These are phyloP conservation scores for Lodderomyces oxycetoniae DNA, from an alignment of 1,139 yeast genomes.

Conservation along the genomic window DNA sequence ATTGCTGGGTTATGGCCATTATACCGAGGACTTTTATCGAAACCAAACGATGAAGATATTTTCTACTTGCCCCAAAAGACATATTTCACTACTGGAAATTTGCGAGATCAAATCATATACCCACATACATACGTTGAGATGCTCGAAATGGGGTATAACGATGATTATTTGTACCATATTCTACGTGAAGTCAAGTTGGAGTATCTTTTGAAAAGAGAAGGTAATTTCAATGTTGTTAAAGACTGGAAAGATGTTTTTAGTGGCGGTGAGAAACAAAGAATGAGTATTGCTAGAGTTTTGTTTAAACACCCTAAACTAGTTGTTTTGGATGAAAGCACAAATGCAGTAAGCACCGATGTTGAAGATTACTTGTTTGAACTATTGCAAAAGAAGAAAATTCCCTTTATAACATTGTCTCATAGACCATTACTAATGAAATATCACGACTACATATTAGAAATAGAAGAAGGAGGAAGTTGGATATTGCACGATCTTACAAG, in stretches of 20 bases:
- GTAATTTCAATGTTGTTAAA: slow-evolving; percentile 55
- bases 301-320: slow-evolving; percentile 81
- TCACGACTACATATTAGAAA: slow-evolving; percentile 71
- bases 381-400: slow-evolving; percentile 64
- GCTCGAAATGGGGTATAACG: slow-evolving; percentile 68
- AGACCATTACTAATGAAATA: slow-evolving; percentile 82
- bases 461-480: slow-evolving; percentile 37
- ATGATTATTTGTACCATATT: slow-evolving; percentile 63
- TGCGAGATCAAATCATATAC: slow-evolving; percentile 83
- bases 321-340: slow-evolving; percentile 87
- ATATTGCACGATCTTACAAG: slow-evolving; percentile 48
- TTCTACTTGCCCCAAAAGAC: slow-evolving; percentile 80
- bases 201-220: slow-evolving; percentile 64
- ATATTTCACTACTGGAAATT: slow-evolving; percentile 71
- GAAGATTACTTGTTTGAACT: slow-evolving; percentile 84
- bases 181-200: slow-evolving; percentile 75
- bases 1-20: slow-evolving; percentile 92
- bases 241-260: slow-evolving; percentile 91
- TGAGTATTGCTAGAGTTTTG: slow-evolving; percentile 82
- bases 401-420: slow-evolving; percentile 80
- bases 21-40: slow-evolving; percentile 75
- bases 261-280: slow-evolving; percentile 94
- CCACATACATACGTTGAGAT: slow-evolving; percentile 78
- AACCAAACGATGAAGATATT: slow-evolving; percentile 69
- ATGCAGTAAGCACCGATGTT: slow-evolving; percentile 88